These are phyloP conservation scores for Nepenthes alata DNA, from an alignment of 179 eudicot genomes.

Conservation along the genomic window DNA sequence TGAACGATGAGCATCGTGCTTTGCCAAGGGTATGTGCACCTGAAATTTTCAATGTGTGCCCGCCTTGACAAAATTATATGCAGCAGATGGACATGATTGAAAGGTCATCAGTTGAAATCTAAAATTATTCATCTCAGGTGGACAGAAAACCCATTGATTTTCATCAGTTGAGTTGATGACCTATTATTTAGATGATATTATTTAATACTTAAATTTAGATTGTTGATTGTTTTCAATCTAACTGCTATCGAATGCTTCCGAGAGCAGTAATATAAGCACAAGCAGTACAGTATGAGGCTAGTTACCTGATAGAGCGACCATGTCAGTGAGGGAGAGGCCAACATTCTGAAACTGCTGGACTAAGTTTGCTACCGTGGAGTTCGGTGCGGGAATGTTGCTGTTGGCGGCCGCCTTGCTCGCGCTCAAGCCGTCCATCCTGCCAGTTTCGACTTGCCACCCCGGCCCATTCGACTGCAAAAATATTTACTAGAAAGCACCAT, in stretches of 20 bases:
- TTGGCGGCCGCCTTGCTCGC: conserved; percentile 71
- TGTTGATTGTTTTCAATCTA: too few species aligned
- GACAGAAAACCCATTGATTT: too few species aligned
- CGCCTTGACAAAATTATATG: too few species aligned
- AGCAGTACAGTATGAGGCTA: too few species aligned
- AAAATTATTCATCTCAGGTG: too few species aligned
- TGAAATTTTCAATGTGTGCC: conserved; percentile 1
- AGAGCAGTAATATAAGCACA: too few species aligned
- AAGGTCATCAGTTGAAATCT: too few species aligned
- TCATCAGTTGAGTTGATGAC: too few species aligned
- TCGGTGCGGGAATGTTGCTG: conserved; percentile 61
- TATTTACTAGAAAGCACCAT: background rate
- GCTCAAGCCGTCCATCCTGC: conserved; percentile 53
- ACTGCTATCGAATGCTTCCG: too few species aligned
- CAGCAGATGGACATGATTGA: too few species aligned
- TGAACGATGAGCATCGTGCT: conserved; percentile 71
- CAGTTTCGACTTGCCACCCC: conserved; percentile 59
- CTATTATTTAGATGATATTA: too few species aligned
- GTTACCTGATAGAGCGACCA: conserved; percentile 79
- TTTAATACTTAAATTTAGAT: too few species aligned
- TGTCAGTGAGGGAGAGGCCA: conserved; percentile 49
- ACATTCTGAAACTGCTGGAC: conserved; percentile 38
- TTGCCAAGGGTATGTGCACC: conserved; percentile 89
- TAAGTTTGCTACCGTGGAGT: conserved; percentile 41
- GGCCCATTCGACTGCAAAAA: conserved; percentile 59